phyloP scores from a whole-genome alignment of 768 basidiomycete species.

The Serendipita sp. region DNA sequence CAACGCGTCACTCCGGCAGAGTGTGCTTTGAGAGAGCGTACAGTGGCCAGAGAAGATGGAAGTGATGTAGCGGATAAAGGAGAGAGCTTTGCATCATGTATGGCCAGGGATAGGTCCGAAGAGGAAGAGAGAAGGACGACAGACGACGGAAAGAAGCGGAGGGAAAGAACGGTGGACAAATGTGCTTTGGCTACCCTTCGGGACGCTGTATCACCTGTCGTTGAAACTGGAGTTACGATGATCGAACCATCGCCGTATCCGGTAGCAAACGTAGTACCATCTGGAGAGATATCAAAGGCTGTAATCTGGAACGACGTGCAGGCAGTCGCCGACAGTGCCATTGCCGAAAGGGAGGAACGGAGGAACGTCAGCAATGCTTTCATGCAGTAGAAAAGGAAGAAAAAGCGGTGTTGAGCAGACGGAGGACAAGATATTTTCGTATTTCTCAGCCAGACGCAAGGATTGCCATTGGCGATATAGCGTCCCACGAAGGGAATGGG shows the following conservation, averaged over 20 bases:
- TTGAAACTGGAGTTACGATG: slow-evolving; percentile 27
- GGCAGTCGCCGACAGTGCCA: background rate
- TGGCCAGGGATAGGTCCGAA: slow-evolving; percentile 46
- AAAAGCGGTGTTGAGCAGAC: background rate
- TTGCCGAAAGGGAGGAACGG: background rate
- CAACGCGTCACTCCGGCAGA: slow-evolving; percentile 45
- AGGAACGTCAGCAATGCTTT: background rate
- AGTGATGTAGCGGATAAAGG: slow-evolving; percentile 18
- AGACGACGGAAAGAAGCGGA: slow-evolving; percentile 55
- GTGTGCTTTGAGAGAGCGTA: slow-evolving; percentile 50
- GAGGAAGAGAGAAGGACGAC: slow-evolving; percentile 55
- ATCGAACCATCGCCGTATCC: slow-evolving; percentile 47
- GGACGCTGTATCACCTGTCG: slow-evolving; percentile 8
- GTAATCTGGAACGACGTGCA: slow-evolving; percentile 27
- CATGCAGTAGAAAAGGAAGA: slow-evolving; percentile 16
- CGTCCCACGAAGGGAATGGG: no score
- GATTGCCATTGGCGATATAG: background rate
- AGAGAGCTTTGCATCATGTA: slow-evolving; percentile 42
- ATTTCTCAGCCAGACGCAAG: background rate
- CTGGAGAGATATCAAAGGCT: slow-evolving; percentile 46
- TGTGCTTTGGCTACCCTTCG: slow-evolving; percentile 25
- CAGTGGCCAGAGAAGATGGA: slow-evolving; percentile 26
- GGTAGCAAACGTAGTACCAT: slow-evolving; percentile 39
- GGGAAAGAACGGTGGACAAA: slow-evolving; percentile 35
- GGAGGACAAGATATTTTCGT: no score